Conservation (phyloP, 2,329 filamentous ascomycete genomes). For the Colletotrichum filicis region DNA sequence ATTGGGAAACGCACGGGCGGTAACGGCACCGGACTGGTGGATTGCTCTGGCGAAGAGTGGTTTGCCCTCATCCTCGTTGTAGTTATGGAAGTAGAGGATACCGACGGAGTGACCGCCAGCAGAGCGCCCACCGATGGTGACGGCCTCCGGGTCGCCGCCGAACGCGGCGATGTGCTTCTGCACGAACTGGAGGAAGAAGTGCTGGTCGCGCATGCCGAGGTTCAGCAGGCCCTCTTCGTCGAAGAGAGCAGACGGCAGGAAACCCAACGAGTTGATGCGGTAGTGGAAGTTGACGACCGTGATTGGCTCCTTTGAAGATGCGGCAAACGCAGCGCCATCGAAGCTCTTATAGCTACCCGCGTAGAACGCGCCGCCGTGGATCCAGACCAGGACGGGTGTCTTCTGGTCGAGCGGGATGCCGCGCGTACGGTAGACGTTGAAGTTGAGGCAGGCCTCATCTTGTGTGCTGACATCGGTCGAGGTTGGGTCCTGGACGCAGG, state of each 20-base stretch:
- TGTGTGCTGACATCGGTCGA: constrained; percentile 24
- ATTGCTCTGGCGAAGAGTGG: constrained; percentile 73
- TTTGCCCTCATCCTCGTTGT: constrained; percentile 68
- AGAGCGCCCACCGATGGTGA: constrained; percentile 73
- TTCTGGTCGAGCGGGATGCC: constrained; percentile 47
- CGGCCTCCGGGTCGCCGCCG: constrained; percentile 72
- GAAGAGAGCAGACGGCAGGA: constrained; percentile 67
- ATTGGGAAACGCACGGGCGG: constrained; percentile 47
- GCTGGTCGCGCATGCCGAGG: constrained; percentile 69
- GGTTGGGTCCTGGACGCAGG: constrained; percentile 52
- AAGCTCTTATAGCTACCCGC: constrained; percentile 46
- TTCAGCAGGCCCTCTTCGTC: constrained; percentile 66
- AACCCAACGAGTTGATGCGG: constrained; percentile 71
- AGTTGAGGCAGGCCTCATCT: constrained; percentile 50
- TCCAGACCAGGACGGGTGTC: constrained; percentile 52
- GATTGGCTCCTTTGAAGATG: constrained; percentile 58
- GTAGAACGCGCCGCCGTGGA: constrained; percentile 52
- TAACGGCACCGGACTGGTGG: constrained; percentile 68
- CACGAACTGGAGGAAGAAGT: constrained; percentile 70
- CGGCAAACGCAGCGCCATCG: constrained; percentile 47
- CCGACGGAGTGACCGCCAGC: constrained; percentile 70
- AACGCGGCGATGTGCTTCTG: constrained; percentile 73
- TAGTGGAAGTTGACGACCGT: constrained; percentile 75
- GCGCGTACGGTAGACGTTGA: constrained; percentile 51
- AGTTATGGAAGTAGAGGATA: constrained; percentile 71